phyloP scores from a whole-genome alignment of 352 stramenopile genomes.

The Pythium biforme region DNA sequence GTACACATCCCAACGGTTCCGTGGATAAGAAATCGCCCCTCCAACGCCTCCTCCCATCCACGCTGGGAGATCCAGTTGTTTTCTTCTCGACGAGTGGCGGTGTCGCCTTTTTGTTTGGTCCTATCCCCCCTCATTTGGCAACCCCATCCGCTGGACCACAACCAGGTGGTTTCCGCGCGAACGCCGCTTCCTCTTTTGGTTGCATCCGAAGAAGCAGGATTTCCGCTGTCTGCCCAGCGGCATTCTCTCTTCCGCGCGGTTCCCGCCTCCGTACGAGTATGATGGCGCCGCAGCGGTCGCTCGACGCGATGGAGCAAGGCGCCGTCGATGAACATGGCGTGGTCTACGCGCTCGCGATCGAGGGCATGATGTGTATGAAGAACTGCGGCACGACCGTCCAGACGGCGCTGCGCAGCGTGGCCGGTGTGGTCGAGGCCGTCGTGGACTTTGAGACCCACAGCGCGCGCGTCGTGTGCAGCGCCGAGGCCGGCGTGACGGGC shows the following conservation, averaged over 20 bases:
- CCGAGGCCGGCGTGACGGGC: slow-evolving; percentile 35
- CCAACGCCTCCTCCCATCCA: too few relatives aligned
- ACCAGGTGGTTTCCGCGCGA: slow-evolving; percentile 23
- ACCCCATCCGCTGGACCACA: neutral
- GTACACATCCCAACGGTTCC: too few relatives aligned
- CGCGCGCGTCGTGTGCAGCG: slow-evolving; percentile 50
- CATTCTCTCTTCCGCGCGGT: neutral
- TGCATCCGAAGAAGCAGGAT: neutral
- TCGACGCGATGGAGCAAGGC: neutral
- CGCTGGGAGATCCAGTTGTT: neutral
- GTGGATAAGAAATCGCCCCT: too few relatives aligned
- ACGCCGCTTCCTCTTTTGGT: slow-evolving; percentile 7
- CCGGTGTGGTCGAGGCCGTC: slow-evolving; percentile 63
- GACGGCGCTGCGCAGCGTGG: slow-evolving; percentile 60
- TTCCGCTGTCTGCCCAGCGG: neutral
- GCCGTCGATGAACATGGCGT: slow-evolving; percentile 6
- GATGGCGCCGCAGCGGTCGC: slow-evolving; percentile 15
- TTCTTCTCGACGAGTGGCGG: too few relatives aligned
- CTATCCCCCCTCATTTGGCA: slow-evolving; percentile 18
- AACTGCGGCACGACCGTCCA: slow-evolving; percentile 93
- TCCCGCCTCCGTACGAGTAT: slow-evolving; percentile 4
- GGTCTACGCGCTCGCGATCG: slow-evolving; percentile 73
- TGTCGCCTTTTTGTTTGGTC: neutral
- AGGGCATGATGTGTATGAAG: slow-evolving; percentile 95
- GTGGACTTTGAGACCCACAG: slow-evolving; percentile 68